Base-by-base conservation (phyloP, 805 yeast genomes). In the Phaffomyces thermotolerans region DNA sequence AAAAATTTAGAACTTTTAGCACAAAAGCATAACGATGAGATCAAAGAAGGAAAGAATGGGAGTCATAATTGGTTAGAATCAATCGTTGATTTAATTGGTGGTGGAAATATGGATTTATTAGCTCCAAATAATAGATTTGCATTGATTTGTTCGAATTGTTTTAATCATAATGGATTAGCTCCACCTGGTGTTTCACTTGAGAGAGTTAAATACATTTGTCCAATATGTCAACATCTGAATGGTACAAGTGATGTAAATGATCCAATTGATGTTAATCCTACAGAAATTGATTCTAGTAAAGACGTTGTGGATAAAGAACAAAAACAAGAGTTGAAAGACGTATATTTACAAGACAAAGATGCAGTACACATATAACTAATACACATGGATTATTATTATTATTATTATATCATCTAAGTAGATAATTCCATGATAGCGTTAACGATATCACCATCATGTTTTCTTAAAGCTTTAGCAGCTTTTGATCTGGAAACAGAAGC, bases 361-460 rank as follows among this genome's bases (percentile, higher is more conserved):
- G 8, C 29, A 9, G 29, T 10, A 27, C 13, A 27, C 29, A 27
- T 9, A 25, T 25, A 25, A 6, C 12, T 25, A 25, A 25, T 25
- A 6, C 3, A 25, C 8, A 24, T 24, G 8, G 12, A 25, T 31
- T n/a, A 31, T 31, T n/a, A 9, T n/a, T 31, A n/a, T n/a, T 15
- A 31, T 31, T 31, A 31, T n/a, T 31, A 15, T n/a, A n/a, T 15
- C 12, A 20, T 34, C 36, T 34, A 56, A 40, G 45, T 42, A 31
- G 74, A 66, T 67, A 84, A 74, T 53, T 84, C 80, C 95, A 91
- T 87, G 68, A 91, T 88, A 57, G 98, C 91, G 66, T 90, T 89
- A 65, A 93, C 97, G 71, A 93, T 81, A 68, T 93, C 98, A 68
- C 90, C 89, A 59, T 85, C 78, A 75, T 90, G 88, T 56, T 77